Evolutionary conservation across 1,284 basidiomycete species (phyloP).

Genomic region (Coriolopsis trogii): DNA sequence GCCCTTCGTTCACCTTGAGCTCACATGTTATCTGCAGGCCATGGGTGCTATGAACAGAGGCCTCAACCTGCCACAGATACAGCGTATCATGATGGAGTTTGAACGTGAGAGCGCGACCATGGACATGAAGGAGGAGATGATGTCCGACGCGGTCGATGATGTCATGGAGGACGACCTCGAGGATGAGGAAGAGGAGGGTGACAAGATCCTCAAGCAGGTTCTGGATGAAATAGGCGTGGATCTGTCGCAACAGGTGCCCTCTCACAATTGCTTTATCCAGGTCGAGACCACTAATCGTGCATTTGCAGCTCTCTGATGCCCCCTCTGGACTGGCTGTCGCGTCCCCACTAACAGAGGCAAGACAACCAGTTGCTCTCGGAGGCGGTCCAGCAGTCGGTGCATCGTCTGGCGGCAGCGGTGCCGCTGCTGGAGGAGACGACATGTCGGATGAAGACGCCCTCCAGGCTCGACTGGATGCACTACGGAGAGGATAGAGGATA

Average conservation of each 20-base stretch:
- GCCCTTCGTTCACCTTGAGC: neutral
- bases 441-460: slow-evolving; percentile 74
- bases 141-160: slow-evolving; percentile 98
- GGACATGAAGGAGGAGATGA: slow-evolving; percentile 99
- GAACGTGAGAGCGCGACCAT: slow-evolving; percentile 96
- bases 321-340: slow-evolving; percentile 73
- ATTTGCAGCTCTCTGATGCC: slow-evolving; percentile 75
- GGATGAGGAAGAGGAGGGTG: slow-evolving; percentile 95
- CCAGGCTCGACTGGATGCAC: slow-evolving; percentile 30
- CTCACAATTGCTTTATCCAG: slow-evolving; percentile 1
- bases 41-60: slow-evolving; percentile 99
- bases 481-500: slow-evolving; percentile 25
- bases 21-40: slow-evolving; percentile 55
- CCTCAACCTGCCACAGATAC: slow-evolving; percentile 93
- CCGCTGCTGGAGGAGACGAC: slow-evolving; percentile 45
- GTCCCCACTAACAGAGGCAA: slow-evolving; percentile 63
- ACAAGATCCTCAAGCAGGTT: slow-evolving; percentile 95
- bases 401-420: slow-evolving; percentile 32
- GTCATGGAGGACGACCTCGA: slow-evolving; percentile 95
- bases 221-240: slow-evolving; percentile 97
- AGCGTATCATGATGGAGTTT: slow-evolving; percentile 97
- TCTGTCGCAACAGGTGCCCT: slow-evolving; percentile 80
- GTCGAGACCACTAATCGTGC: neutral
- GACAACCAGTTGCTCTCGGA: slow-evolving; percentile 84
- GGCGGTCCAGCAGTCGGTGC: slow-evolving; percentile 52